Evolutionary conservation across 306 rosid genomes (phyloP).

Genomic region (Cucurbita moschata): DNA sequence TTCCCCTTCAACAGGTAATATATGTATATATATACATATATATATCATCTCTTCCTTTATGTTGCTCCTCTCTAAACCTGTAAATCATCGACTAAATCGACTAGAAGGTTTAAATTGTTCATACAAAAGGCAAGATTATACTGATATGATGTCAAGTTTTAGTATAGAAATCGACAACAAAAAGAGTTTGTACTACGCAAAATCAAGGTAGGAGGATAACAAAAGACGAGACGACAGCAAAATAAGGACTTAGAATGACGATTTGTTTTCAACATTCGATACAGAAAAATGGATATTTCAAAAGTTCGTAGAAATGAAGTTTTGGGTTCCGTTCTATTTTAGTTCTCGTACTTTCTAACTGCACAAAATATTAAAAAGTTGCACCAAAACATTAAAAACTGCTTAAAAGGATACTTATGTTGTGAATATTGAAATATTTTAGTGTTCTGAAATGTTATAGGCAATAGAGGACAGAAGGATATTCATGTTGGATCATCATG

Average conservation of each 20-base stretch:
- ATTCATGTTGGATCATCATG: constrained; percentile 61
- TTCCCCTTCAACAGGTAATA: constrained; percentile 32
- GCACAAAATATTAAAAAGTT: not conserved
- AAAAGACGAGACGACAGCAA: no score
- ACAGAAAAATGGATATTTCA: no score
- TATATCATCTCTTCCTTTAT: not conserved
- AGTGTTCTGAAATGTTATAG: constrained; percentile 18
- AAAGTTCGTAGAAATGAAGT: no score
- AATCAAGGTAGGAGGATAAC: no score
- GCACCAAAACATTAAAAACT: not conserved
- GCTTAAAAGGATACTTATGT: not conserved
- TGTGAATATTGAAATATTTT: not conserved
- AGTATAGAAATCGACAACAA: no score
- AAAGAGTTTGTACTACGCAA: no score
- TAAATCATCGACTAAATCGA: not conserved
- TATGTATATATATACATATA: constrained; percentile 1
- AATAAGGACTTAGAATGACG: no score
- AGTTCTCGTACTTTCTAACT: no score
- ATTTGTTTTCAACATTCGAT: no score
- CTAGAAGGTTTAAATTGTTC: not conserved
- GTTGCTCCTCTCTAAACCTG: not conserved
- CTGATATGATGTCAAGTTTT: no score
- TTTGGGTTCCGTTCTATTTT: no score
- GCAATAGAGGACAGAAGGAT: constrained; percentile 35
- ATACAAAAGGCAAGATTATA: not conserved